Percentiles rank a stretch among this genome's conserved stretches.
Evolutionary conservation across 148 eudicot genomes (phyloP).

Genomic region (Nyssa sinensis): DNA sequence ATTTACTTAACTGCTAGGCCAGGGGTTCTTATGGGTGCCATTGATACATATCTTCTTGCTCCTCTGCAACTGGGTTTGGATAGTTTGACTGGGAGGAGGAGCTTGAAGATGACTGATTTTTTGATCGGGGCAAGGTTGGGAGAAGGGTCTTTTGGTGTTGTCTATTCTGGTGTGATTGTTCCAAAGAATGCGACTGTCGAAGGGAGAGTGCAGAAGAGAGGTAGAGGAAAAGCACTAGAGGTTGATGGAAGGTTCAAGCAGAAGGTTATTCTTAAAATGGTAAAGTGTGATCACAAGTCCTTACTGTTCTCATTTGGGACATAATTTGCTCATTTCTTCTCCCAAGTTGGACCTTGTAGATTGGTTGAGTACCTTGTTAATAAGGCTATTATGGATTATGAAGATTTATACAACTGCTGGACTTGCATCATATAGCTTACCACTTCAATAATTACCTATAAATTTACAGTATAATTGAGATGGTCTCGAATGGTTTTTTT

Average conservation of each 20-base stretch:
- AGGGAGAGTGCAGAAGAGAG: slow-evolving; percentile 37
- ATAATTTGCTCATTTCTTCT: not conserved
- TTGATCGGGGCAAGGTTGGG: slow-evolving; percentile 64
- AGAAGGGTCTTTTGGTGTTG: slow-evolving; percentile 93
- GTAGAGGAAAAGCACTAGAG: slow-evolving; percentile 33
- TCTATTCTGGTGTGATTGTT: slow-evolving; percentile 77
- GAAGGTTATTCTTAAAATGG: slow-evolving; percentile 91
- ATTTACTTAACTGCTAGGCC: slow-evolving; percentile 89
- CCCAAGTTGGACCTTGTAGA: not conserved
- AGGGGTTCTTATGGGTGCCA: slow-evolving; percentile 79
- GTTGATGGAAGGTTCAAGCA: slow-evolving; percentile 67
- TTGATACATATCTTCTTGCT: slow-evolving; percentile 83
- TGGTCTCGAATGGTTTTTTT: not conserved
- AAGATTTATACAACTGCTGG: too few relatives aligned
- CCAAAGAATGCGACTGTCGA: slow-evolving; percentile 58
- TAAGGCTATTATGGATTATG: not conserved
- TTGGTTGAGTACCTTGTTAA: not conserved
- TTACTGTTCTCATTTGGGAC: not conserved
- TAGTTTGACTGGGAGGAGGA: slow-evolving; percentile 63
- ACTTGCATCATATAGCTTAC: not conserved
- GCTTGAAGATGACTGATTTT: slow-evolving; percentile 64
- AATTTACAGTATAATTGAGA: not conserved
- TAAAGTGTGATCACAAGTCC: slow-evolving; percentile 17
- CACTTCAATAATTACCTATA: not conserved
- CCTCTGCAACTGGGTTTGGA: slow-evolving; percentile 75